Conservation (phyloP, 306 rosid genomes). For the Vicia sativa region DNA sequence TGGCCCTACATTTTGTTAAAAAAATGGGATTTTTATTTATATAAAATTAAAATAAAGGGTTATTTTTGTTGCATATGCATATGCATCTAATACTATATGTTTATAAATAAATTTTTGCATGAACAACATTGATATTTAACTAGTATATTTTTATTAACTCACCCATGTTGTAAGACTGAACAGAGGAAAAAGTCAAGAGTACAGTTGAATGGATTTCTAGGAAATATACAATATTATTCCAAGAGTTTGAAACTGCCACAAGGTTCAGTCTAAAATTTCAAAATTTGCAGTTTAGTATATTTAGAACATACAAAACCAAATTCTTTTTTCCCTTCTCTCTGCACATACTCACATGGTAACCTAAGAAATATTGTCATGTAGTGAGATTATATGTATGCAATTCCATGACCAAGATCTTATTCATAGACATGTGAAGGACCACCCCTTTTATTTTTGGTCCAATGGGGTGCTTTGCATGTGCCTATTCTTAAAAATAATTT, state of each 20-base stretch:
- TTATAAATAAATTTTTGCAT: slow-evolving; percentile 34
- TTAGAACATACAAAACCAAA: slow-evolving; percentile 39
- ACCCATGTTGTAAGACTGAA: slow-evolving; percentile 24
- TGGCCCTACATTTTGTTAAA: not conserved
- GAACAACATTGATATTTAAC: slow-evolving; percentile 26
- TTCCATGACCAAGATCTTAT: slow-evolving; percentile 59
- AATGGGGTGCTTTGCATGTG: slow-evolving; percentile 87
- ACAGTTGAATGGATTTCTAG: slow-evolving; percentile 42
- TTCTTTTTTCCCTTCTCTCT: slow-evolving; percentile 35
- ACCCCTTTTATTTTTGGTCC: slow-evolving; percentile 59
- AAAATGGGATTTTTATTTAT: not conserved
- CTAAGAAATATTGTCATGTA: slow-evolving; percentile 52
- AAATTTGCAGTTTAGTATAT: slow-evolving; percentile 47
- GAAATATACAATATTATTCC: slow-evolving; percentile 49
- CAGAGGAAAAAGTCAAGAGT: slow-evolving; percentile 50
- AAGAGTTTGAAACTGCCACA: slow-evolving; percentile 47
- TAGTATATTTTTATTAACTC: slow-evolving; percentile 17
- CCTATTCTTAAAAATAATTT: slow-evolving; percentile 3
- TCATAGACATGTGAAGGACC: slow-evolving; percentile 77
- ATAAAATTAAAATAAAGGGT: not conserved
- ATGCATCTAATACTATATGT: not conserved
- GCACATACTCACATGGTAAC: slow-evolving; percentile 70
- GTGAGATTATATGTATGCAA: slow-evolving; percentile 49
- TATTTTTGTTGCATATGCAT: slow-evolving; percentile 6
- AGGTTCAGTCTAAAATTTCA: slow-evolving; percentile 47